A percentile compares a stretch with the other conserved stretches of the same genome.
Evolutionary conservation across 2,329 filamentous ascomycete species (phyloP).

Genomic region (Aschersonia sp.): DNA sequence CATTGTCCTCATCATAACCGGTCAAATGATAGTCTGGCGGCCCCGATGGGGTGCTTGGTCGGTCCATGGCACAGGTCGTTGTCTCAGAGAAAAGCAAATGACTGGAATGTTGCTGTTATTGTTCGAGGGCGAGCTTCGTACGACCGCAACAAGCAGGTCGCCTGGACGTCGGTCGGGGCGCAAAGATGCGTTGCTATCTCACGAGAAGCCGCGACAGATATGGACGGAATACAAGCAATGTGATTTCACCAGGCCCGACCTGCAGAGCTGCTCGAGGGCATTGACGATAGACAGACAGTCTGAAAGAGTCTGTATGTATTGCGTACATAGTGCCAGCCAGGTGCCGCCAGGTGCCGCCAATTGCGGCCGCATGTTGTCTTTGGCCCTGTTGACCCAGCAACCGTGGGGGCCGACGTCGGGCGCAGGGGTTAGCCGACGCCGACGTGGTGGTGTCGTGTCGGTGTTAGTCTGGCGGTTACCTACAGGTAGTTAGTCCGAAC

Average conservation of each 20-base stretch:
- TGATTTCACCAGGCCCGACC: neutral
- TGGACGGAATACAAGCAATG: neutral
- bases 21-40: slow-evolving; percentile 45
- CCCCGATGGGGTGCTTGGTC: slow-evolving; percentile 32
- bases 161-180: neutral
- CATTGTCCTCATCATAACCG: slow-evolving; percentile 40
- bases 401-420: too few relatives aligned
- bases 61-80: slow-evolving; percentile 25
- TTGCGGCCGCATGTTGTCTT: too few relatives aligned
- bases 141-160: neutral
- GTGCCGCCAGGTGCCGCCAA: too few relatives aligned
- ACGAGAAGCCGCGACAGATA: neutral
- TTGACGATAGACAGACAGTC: too few relatives aligned
- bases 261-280: neutral
- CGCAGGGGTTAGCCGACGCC: too few relatives aligned
- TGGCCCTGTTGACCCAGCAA: too few relatives aligned
- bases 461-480: too few relatives aligned
- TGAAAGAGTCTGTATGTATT: too few relatives aligned
- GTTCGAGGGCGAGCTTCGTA: neutral
- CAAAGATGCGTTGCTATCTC: neutral
- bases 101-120: slow-evolving; percentile 13
- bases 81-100: neutral
- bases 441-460: too few relatives aligned
- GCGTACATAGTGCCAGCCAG: too few relatives aligned
- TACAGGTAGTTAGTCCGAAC: too few relatives aligned